Conservation (phyloP, 2,329 filamentous ascomycete genomes). For the Albifimbria verrucaria region DNA sequence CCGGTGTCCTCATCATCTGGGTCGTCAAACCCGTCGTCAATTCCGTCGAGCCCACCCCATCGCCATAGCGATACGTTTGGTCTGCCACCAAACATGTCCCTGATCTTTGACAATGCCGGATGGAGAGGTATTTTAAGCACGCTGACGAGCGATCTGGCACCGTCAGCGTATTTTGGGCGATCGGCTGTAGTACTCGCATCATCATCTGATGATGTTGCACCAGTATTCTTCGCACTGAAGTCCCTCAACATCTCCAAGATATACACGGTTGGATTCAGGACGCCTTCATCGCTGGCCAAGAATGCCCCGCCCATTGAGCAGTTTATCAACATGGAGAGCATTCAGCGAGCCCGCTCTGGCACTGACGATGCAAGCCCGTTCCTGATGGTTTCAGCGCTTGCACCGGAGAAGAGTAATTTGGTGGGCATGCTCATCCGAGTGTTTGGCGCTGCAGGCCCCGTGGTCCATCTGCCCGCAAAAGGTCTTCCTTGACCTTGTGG, state of each 20-base stretch:
- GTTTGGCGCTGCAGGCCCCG: conserved; percentile 47
- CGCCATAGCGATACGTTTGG: conserved; percentile 24
- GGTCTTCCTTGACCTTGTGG: conserved; percentile 78
- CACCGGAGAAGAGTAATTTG: conserved; percentile 73
- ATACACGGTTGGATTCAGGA: conserved; percentile 80
- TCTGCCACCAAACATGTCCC: conserved; percentile 46
- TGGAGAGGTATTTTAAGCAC: conserved; percentile 86
- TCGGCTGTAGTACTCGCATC: conserved; percentile 74
- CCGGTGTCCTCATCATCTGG: conserved; percentile 37
- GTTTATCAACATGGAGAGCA: conserved; percentile 69
- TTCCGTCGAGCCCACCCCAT: conserved; percentile 45
- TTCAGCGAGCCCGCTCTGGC: conserved; percentile 49
- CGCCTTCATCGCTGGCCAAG: conserved; percentile 55
- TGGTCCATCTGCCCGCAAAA: conserved; percentile 46
- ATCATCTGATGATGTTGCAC: conserved; percentile 71
- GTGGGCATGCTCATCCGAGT: conserved; percentile 75
- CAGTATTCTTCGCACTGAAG: conserved; percentile 74
- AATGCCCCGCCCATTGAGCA: conserved; percentile 70
- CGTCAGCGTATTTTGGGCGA: conserved; percentile 74
- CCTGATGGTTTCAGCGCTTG: conserved; percentile 75
- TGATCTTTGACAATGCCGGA: conserved; percentile 77
- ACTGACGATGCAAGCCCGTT: conserved; percentile 62
- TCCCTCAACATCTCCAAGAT: conserved; percentile 74
- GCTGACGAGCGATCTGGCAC: conserved; percentile 75
- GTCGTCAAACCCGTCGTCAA: conserved; percentile 42